Base-by-base conservation (phyloP, 2,329 filamentous ascomycete genomes). In the Trichophyton verrucosum region DNA sequence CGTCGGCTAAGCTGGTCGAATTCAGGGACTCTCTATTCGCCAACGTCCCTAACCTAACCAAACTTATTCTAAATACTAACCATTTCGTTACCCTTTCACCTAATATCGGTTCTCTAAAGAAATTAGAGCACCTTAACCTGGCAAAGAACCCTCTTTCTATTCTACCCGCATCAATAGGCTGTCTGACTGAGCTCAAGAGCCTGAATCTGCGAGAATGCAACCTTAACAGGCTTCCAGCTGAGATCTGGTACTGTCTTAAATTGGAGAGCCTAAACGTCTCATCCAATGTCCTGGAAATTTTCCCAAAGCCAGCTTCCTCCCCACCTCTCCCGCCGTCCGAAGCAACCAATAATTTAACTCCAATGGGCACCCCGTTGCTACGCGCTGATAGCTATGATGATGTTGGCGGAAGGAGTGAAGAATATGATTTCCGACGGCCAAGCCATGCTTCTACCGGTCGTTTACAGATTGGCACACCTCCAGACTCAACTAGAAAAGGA, bases 161-260 rank as follows among this genome's bases (percentile, higher is more conserved):
- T 66, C 77, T 99, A 33, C 94, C 94, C 3, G 75, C 88, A 0
- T 91, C 96, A 66, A 90, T 99, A 65, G 94, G 94, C 3, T 91
- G 89, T 65, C 80, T 99, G 24, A 83, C 81, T 0, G 92, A 97
- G 72, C 79, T 99, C 64, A 86, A 85, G 59, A 87, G 91, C 64
- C 79, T 99, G 46, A 92, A 99, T 70, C 82, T 97, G 17, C 84
- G 92, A 64, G 90, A 94, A 70, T 99, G 97, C 77, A 99, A 97
- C 69, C 82, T 99, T 61, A 87, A 86, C 65, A 87, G 87, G 68
- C 78, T 99, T 36, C 94, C 94, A 1, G 84, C 89, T 70, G 94
- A 99, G 70, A 81, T 99, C n/a, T 99, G 94, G 94, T 92, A 89
- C 80, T 92, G 92, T 58, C 86, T 87, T 67, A 91, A 87, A 70